Percentiles rank a stretch among this genome's conserved stretches.
Evolutionary conservation across 179 eudicot species (phyloP).

Genomic region (Pouteria campechiana): DNA sequence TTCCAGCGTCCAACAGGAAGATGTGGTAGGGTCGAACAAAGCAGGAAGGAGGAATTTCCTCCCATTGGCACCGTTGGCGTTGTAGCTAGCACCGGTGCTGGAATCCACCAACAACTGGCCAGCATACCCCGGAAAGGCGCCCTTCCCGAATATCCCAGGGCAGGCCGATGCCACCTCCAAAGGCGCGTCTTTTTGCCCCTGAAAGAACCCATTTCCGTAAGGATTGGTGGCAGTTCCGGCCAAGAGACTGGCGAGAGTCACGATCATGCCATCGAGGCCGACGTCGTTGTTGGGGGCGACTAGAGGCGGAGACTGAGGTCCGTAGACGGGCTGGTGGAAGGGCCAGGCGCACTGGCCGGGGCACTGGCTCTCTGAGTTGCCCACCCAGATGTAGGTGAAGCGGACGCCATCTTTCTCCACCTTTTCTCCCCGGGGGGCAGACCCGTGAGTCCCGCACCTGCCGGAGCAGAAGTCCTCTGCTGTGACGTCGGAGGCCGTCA

Average conservation of each 20-base stretch:
- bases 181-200: constrained; percentile 13
- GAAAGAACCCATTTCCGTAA: constrained; percentile 16
- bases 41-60: constrained; percentile 20
- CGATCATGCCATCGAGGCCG: constrained; percentile 15
- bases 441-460: constrained; percentile 37
- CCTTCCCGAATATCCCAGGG: constrained; percentile 13
- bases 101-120: constrained; percentile 15
- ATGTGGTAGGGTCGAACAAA: constrained; percentile 11
- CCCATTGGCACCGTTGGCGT: constrained; percentile 19
- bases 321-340: constrained; percentile 19
- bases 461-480: constrained; percentile 30
- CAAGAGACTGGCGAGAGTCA: constrained; percentile 9
- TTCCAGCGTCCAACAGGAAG: constrained; percentile 5
- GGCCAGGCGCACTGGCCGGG: too few relatives aligned
- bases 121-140: constrained; percentile 20
- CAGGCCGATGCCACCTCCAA: constrained; percentile 22
- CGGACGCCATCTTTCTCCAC: too few relatives aligned
- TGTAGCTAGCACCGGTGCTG: constrained; percentile 19
- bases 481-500: constrained; percentile 24
- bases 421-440: too few relatives aligned
- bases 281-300: constrained; percentile 18
- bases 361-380: constrained; percentile 17
- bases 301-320: constrained; percentile 12
- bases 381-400: constrained; percentile 21
- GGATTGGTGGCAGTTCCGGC: constrained; percentile 19